Percentiles rank a stretch among this genome's conserved stretches.
phyloP scores from a whole-genome alignment of 192 early-diverging fungal species.

The Coemansia sp. region DNA sequence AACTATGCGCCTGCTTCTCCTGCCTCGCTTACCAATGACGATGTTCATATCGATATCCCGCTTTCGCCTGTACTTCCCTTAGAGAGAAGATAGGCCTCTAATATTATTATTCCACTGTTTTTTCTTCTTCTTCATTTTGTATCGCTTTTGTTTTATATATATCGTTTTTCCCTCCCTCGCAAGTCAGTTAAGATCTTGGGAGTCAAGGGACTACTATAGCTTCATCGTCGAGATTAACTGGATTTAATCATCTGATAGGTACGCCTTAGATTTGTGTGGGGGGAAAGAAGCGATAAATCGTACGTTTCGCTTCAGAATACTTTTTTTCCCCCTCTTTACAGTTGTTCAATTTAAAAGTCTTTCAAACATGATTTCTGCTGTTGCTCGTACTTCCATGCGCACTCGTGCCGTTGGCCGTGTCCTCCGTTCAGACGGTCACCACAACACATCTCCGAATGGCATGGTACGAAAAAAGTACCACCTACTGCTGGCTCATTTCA shows the following conservation, averaged over 20 bases:
- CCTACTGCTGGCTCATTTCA: neutral
- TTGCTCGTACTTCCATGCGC: constrained; percentile 56
- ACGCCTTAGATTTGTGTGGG: neutral
- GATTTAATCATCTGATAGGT: constrained; percentile 8
- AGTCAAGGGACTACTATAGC: too few species aligned
- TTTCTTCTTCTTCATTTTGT: neutral
- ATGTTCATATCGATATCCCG: constrained; percentile 50
- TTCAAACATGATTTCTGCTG: constrained; percentile 43
- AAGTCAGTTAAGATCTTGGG: too few species aligned
- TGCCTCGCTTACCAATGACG: constrained; percentile 15
- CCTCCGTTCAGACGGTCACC: constrained; percentile 38
- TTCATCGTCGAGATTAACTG: neutral
- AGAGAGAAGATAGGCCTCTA: neutral
- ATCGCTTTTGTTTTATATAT: neutral
- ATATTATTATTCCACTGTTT: neutral
- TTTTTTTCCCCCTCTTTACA: constrained; percentile 6
- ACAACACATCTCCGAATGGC: constrained; percentile 50
- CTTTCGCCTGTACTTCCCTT: constrained; percentile 34
- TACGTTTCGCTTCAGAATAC: neutral
- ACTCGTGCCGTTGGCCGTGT: constrained; percentile 38
- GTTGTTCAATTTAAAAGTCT: constrained; percentile 13
- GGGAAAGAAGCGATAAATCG: neutral
- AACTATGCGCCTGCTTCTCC: constrained; percentile 42
- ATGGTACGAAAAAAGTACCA: constrained; percentile 31
- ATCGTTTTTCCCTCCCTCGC: neutral